Conservation (phyloP, 1,284 basidiomycete genomes). For the Gymnopus androsaceus region DNA sequence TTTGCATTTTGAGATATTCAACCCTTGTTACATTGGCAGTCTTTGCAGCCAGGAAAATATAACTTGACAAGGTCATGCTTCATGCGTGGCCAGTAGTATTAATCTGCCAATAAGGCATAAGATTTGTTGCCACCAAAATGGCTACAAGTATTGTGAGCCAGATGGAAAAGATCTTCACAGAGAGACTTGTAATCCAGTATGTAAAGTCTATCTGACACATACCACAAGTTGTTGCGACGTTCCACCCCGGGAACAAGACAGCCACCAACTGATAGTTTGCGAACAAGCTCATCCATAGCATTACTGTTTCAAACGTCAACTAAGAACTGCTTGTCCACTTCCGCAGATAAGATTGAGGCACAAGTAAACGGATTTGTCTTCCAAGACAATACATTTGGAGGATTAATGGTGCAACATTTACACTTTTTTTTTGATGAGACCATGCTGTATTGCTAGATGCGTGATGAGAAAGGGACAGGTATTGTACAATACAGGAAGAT, state of each 20-base stretch:
- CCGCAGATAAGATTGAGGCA: background rate
- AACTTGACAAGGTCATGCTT: conserved; percentile 15
- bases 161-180: conserved; percentile 8
- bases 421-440: no score
- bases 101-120: conserved; percentile 27
- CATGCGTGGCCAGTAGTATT: conserved; percentile 46
- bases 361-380: background rate
- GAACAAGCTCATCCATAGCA: conserved; percentile 23
- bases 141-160: conserved; percentile 35
- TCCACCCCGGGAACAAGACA: background rate
- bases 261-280: background rate
- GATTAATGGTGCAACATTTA: no score
- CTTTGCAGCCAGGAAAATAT: conserved; percentile 27
- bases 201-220: conserved; percentile 1
- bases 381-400: background rate
- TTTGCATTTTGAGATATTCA: background rate
- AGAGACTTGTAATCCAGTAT: conserved; percentile 2
- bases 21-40: conserved; percentile 26
- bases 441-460: no score
- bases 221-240: conserved; percentile 8
- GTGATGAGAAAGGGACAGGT: no score
- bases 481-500: no score
- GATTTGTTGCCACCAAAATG: conserved; percentile 41
- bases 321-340: background rate
- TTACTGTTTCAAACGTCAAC: background rate